phyloP scores from a whole-genome alignment of 139 green algal genomes.

The Chlamydomonas sphaeroides region DNA sequence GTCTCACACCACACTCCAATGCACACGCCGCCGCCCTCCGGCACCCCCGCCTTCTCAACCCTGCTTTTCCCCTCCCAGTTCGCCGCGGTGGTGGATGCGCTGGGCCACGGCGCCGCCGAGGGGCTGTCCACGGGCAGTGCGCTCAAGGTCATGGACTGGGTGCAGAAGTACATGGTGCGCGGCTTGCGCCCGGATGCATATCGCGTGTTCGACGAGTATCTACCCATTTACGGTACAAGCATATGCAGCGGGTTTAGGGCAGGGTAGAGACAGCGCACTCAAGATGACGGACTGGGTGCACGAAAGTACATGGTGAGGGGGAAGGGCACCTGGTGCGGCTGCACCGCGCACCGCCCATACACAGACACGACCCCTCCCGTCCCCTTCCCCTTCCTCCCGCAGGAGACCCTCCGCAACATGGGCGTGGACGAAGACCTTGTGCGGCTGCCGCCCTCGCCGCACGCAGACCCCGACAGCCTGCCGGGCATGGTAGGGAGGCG shows the following conservation, averaged over 20 bases:
- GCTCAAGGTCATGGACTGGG: constrained; percentile 81
- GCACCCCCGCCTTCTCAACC: too few relatives aligned
- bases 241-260: too few relatives aligned
- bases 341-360: too few relatives aligned
- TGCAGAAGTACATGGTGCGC: constrained; percentile 70
- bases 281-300: too few relatives aligned
- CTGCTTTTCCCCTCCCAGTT: constrained; percentile 77
- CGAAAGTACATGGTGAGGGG: too few relatives aligned
- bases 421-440: constrained; percentile 74
- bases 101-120: constrained; percentile 71
- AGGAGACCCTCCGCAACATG: constrained; percentile 76
- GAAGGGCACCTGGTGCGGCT: too few relatives aligned
- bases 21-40: not conserved
- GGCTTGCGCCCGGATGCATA: too few relatives aligned
- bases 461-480: constrained; percentile 31
- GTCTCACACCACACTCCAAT: too few relatives aligned
- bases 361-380: too few relatives aligned
- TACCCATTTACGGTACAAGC: too few relatives aligned
- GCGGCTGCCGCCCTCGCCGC: constrained; percentile 31
- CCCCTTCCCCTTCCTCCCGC: not conserved
- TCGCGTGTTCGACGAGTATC: too few relatives aligned
- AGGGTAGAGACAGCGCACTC: too few relatives aligned
- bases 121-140: constrained; percentile 80
- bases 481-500: constrained; percentile 54
- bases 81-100: constrained; percentile 66